Evolutionary conservation across 1,139 yeast genomes (phyloP).

Genomic region (Zygosaccharomyces pseudobailii): DNA sequence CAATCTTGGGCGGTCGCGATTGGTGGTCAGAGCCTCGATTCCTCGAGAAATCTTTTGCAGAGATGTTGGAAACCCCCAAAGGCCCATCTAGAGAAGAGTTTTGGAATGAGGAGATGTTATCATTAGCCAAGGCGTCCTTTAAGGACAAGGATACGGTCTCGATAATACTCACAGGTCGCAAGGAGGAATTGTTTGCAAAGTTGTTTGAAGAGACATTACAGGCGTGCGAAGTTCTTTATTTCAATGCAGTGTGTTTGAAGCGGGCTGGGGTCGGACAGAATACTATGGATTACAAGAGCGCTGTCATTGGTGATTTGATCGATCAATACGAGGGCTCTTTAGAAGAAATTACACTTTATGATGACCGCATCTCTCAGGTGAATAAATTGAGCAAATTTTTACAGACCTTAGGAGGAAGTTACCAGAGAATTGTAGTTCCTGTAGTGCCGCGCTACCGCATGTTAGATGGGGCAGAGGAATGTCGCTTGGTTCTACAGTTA

Average conservation of each 20-base stretch:
- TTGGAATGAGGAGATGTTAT: constrained; percentile 42
- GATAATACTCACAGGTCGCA: constrained; percentile 42
- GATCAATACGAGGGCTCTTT: constrained; percentile 29
- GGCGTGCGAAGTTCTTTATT: constrained; percentile 28
- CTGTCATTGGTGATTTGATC: constrained; percentile 36
- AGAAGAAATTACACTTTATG: constrained; percentile 37
- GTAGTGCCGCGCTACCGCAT: constrained; percentile 14
- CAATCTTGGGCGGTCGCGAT: constrained; percentile 36
- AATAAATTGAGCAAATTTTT: constrained; percentile 35
- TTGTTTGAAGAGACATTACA: constrained; percentile 11
- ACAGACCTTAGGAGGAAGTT: constrained; percentile 10
- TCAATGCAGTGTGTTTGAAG: constrained; percentile 40
- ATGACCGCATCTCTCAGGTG: constrained; percentile 40
- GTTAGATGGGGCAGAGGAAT: constrained; percentile 10
- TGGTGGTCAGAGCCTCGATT: constrained; percentile 45
- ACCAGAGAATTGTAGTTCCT: constrained; percentile 21
- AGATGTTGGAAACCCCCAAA: constrained; percentile 26
- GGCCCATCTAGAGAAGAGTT: constrained; percentile 15
- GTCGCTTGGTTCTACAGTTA: constrained; percentile 6
- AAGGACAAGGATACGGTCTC: constrained; percentile 35
- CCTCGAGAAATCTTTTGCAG: constrained; percentile 35
- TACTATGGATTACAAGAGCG: constrained; percentile 38
- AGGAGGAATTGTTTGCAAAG: constrained; percentile 30
- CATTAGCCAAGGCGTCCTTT: constrained; percentile 34
- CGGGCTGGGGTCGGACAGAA: constrained; percentile 25